Conservation (phyloP, 164 flowering plant genomes). For the grape (Vitis vinifera) region ASM3070453v1 NC_081813.1:2654501-2655000, state of each 20-base stretch:
- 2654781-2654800: slow-evolving; percentile 50
- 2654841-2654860: slow-evolving; percentile 77
- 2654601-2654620: no score
- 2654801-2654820: slow-evolving; percentile 72
- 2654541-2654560: background rate
- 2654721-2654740: background rate
- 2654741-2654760: slow-evolving; percentile 55
- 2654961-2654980: no score
- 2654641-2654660: no score
- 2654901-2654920: background rate
- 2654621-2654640: no score
- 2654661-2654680: no score
- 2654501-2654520: background rate
- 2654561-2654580: no score
- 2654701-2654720: background rate
- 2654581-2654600: no score
- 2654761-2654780: slow-evolving; percentile 56
- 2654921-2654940: background rate
- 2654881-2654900: background rate
- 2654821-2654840: slow-evolving; percentile 87
- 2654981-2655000: no score
- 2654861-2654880: slow-evolving; percentile 54
- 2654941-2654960: no score
- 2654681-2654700: background rate
- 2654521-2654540: background rate